Evolutionary conservation across 2,329 filamentous ascomycete species (phyloP).

Genomic region (Hypoxylon sp.): DNA sequence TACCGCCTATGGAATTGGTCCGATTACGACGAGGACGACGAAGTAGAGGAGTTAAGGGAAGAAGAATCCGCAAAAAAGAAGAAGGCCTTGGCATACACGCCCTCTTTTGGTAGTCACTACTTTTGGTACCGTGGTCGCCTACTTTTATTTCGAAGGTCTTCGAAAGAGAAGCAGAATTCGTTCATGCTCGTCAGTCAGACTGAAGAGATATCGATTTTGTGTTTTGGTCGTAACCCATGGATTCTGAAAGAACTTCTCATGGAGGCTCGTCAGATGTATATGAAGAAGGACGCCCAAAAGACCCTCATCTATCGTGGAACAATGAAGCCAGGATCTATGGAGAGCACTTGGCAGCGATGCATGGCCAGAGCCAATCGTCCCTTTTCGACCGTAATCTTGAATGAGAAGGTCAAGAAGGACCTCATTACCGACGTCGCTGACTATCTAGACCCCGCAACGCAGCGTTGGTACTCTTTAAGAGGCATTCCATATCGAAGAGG

Average conservation of each 20-base stretch:
- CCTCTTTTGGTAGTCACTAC: constrained; percentile 75
- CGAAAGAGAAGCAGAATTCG: constrained; percentile 61
- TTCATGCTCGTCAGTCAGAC: constrained; percentile 63
- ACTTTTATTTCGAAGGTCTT: constrained; percentile 69
- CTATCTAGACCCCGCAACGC: constrained; percentile 73
- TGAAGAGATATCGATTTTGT: constrained; percentile 73
- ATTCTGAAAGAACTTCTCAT: constrained; percentile 73
- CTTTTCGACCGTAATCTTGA: constrained; percentile 76
- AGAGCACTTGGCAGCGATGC: constrained; percentile 72
- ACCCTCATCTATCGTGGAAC: constrained; percentile 76
- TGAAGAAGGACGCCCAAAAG: constrained; percentile 71
- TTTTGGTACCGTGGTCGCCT: constrained; percentile 76
- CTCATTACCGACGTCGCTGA: constrained; percentile 73
- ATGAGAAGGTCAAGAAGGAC: constrained; percentile 71
- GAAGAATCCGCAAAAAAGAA: constrained; percentile 58
- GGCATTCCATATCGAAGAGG: constrained; percentile 89
- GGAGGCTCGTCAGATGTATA: constrained; percentile 69
- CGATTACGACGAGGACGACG: constrained; percentile 64
- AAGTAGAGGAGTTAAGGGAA: constrained; percentile 58
- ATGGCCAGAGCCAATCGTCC: constrained; percentile 73
- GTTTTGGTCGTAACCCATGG: constrained; percentile 72
- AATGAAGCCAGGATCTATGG: constrained; percentile 57
- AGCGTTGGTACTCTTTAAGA: constrained; percentile 85
- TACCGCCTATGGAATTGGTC: constrained; percentile 64
- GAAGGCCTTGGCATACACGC: constrained; percentile 73